Evolutionary conservation across 2,329 filamentous ascomycete genomes (phyloP).

Genomic region (Alternaria triticina): DNA sequence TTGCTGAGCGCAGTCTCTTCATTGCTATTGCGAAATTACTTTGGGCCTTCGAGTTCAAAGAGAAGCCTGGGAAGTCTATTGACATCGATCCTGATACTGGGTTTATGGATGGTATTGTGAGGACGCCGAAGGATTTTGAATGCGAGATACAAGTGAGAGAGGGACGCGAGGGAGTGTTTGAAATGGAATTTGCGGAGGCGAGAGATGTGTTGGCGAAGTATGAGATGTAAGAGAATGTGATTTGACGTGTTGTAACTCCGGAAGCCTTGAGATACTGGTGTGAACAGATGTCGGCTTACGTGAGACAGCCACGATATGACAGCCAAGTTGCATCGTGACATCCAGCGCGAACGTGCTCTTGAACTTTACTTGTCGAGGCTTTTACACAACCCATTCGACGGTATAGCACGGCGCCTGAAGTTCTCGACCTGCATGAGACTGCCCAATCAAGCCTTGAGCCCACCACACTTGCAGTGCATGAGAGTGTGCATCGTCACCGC

Average conservation of each 20-base stretch:
- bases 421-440: neutral
- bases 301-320: neutral
- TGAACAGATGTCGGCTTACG: neutral
- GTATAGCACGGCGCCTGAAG: neutral
- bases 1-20: constrained; percentile 59
- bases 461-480: neutral
- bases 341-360: neutral
- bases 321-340: neutral
- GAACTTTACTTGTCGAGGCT: neutral
- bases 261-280: too few species aligned
- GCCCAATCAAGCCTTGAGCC: neutral
- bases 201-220: neutral
- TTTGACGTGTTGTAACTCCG: too few species aligned
- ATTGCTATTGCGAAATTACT: constrained; percentile 48
- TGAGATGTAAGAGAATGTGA: neutral
- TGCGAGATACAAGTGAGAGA: neutral
- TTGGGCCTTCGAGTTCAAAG: constrained; percentile 57
- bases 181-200: neutral
- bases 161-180: neutral
- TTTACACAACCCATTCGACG: neutral
- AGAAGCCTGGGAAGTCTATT: neutral
- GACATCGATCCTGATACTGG: constrained; percentile 1
- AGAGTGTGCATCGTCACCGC: neutral
- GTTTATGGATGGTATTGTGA: neutral
- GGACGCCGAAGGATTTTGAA: neutral